A percentile compares a stretch with the other conserved stretches of the same genome.
phyloP scores from a whole-genome alignment of 306 rosid genomes.

The Acmispon strigosus region DNA sequence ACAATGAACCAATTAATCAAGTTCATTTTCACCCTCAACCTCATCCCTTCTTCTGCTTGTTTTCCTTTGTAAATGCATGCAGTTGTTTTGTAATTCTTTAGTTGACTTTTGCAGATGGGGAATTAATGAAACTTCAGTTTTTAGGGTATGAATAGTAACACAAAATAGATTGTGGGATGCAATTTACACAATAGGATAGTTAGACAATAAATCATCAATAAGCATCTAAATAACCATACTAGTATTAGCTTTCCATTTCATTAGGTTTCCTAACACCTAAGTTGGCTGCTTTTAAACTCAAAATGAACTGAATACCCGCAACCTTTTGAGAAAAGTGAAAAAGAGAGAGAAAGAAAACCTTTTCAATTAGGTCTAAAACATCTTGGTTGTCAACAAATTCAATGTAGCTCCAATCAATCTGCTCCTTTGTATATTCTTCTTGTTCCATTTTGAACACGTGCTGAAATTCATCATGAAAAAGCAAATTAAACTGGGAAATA shows the following conservation, averaged over 20 bases:
- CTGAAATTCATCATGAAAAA: slow-evolving; percentile 46
- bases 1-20: not conserved
- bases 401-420: slow-evolving; percentile 95
- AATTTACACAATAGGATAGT: not conserved
- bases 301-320: slow-evolving; percentile 10
- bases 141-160: not conserved
- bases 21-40: slow-evolving; percentile 5
- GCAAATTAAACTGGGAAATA: slow-evolving; percentile 16
- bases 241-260: not conserved
- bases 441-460: slow-evolving; percentile 99
- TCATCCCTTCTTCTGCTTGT: slow-evolving; percentile 5
- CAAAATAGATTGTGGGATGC: slow-evolving; percentile 2
- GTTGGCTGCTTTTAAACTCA: slow-evolving; percentile 13
- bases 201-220: not conserved
- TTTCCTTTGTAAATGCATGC: not conserved
- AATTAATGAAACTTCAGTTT: not conserved
- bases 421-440: slow-evolving; percentile 98
- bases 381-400: slow-evolving; percentile 98
- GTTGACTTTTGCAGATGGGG: slow-evolving; percentile 6
- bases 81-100: slow-evolving; percentile 3
- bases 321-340: slow-evolving; percentile 2
- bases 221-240: not conserved
- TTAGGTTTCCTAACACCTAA: not conserved
- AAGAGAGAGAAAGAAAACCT: slow-evolving; percentile 37
- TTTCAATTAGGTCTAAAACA: slow-evolving; percentile 96